phyloP scores from a whole-genome alignment of 805 yeast genomes.

The Hyphopichia homilentoma region DNA sequence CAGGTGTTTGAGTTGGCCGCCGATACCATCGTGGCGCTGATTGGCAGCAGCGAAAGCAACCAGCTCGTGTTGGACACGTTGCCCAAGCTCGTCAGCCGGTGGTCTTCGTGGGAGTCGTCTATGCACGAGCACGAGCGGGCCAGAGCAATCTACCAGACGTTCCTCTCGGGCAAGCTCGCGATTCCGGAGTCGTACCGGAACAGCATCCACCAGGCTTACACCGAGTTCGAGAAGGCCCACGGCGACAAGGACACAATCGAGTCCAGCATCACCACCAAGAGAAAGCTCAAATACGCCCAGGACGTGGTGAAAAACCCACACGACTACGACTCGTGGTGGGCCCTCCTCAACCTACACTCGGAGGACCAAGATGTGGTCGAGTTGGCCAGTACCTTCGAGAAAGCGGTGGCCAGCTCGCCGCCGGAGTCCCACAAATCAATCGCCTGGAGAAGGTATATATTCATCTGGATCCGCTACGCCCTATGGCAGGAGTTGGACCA shows the following conservation, averaged over 20 bases:
- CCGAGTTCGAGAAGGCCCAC: constrained; percentile 62
- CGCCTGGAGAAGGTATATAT: constrained; percentile 67
- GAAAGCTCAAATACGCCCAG: constrained; percentile 54
- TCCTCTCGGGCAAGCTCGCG: constrained; percentile 31
- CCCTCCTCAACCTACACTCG: constrained; percentile 54
- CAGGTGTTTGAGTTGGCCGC: constrained; percentile 65
- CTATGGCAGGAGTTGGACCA: constrained; percentile 53
- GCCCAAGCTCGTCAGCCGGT: constrained; percentile 42
- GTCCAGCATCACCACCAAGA: constrained; percentile 46
- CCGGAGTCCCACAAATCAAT: constrained; percentile 23
- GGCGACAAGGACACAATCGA: constrained; percentile 58
- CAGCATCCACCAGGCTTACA: constrained; percentile 33
- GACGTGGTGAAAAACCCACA: constrained; percentile 42
- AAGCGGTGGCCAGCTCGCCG: constrained; percentile 43
- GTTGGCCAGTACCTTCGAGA: constrained; percentile 44
- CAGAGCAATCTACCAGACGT: constrained; percentile 50
- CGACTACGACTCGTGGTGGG: constrained; percentile 85
- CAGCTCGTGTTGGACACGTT: constrained; percentile 17
- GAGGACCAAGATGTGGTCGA: too few relatives aligned
- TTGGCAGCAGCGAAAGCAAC: constrained; percentile 5
- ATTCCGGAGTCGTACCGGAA: constrained; percentile 29
- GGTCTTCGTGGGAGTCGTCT: constrained; percentile 71
- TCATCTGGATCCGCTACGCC: constrained; percentile 66
- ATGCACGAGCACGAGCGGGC: constrained; percentile 62
- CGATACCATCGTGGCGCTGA: constrained; percentile 56